phyloP scores from a whole-genome alignment of 2,329 filamentous ascomycete genomes.

The Ascochyta viciae-villosae region DNA sequence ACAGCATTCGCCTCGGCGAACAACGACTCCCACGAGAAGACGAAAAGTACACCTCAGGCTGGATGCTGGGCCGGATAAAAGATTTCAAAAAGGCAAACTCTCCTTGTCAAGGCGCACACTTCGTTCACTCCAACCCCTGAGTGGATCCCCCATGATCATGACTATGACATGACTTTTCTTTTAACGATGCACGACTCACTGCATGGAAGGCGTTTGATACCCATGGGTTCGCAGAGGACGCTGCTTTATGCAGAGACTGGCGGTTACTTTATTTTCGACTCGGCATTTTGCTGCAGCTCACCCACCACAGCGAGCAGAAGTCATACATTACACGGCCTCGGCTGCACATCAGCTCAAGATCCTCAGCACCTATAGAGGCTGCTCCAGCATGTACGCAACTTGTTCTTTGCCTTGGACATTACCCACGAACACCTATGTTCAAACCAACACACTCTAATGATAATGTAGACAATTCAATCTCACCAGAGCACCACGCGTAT shows the following conservation, averaged over 20 bases:
- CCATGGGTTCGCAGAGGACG: slow-evolving; percentile 26
- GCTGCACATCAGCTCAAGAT: not conserved
- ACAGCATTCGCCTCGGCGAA: slow-evolving; percentile 41
- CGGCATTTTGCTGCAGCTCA: not conserved
- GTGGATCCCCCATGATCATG: slow-evolving; percentile 2
- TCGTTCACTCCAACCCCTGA: slow-evolving; percentile 47
- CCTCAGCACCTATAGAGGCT: not conserved
- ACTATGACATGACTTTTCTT: slow-evolving; percentile 27
- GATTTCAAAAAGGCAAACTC: slow-evolving; percentile 38
- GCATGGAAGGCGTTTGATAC: slow-evolving; percentile 47
- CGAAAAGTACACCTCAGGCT: slow-evolving; percentile 38
- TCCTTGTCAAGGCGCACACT: slow-evolving; percentile 41
- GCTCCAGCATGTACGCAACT: not conserved
- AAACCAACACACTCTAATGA: not conserved
- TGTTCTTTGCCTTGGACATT: not conserved
- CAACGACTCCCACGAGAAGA: slow-evolving; percentile 29
- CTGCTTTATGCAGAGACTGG: slow-evolving; percentile 9
- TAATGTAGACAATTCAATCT: not conserved
- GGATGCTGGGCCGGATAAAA: slow-evolving; percentile 41
- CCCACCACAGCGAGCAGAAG: no score
- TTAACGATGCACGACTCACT: slow-evolving; percentile 25
- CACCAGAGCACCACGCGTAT: no score
- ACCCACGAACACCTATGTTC: not conserved
- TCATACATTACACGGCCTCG: not conserved
- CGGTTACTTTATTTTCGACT: not conserved